Percentiles rank a stretch among this genome's conserved stretches.
Evolutionary conservation across 352 stramenopile genomes (phyloP).

Genomic region (Globisporangium heterothallicum): DNA sequence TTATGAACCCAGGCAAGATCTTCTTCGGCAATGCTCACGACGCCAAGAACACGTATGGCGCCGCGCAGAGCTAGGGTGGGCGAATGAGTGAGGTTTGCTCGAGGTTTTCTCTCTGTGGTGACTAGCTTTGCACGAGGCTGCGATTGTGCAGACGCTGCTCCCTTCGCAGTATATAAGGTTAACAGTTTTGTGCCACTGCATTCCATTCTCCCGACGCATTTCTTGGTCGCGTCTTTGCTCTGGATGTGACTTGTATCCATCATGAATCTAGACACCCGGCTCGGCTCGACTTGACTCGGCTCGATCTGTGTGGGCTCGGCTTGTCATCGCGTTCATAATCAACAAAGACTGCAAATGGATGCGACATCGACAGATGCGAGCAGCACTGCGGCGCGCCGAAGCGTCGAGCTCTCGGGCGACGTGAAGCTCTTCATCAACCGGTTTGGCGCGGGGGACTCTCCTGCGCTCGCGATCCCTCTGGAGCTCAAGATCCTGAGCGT

Average conservation of each 20-base stretch:
- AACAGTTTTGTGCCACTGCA: too few relatives aligned
- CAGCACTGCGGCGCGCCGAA: slow-evolving; percentile 1
- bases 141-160: slow-evolving; percentile 1
- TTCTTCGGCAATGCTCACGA: slow-evolving; percentile 60
- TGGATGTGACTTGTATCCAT: too few relatives aligned
- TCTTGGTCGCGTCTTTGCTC: too few relatives aligned
- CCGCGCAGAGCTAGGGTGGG: not conserved
- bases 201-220: too few relatives aligned
- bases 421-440: slow-evolving; percentile 18
- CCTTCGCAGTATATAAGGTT: too few relatives aligned
- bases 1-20: slow-evolving; percentile 98
- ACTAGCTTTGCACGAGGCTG: slow-evolving; percentile 54
- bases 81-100: not conserved
- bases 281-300: too few relatives aligned
- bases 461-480: slow-evolving; percentile 32
- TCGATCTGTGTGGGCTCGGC: too few relatives aligned
- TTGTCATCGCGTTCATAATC: too few relatives aligned
- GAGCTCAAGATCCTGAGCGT: slow-evolving; percentile 69
- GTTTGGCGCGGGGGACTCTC: slow-evolving; percentile 18
- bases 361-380: slow-evolving; percentile 12
- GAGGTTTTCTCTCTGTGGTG: too few relatives aligned
- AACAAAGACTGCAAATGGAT: slow-evolving; percentile 3
- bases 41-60: slow-evolving; percentile 12
- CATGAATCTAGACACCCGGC: too few relatives aligned
- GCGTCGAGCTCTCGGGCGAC: slow-evolving; percentile 21